Base-by-base conservation (phyloP, 257 asterid species). In the Plantago ovata region DNA sequence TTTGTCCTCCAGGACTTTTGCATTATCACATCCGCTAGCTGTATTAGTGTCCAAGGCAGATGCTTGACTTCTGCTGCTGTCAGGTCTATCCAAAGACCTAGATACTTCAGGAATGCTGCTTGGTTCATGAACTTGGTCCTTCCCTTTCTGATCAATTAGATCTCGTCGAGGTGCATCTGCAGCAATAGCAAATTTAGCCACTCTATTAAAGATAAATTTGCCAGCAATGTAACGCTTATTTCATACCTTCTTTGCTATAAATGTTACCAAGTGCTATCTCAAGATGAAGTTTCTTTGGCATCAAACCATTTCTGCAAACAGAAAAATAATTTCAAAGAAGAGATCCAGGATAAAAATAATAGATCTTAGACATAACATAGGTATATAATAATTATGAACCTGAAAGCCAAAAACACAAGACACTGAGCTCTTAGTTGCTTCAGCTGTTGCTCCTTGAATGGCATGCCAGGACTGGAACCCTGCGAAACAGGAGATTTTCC, bases 391-490 rank as follows among this genome's bases (percentile, higher is more conserved):
- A 47, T 2, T 24, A 32, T 61, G 23, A 58, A 92, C 99, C 99
- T 86, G 74, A 93, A 86, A 64, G 99, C 89, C 76, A 93, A 77
- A 77, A 93, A 93, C 65, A 93, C 99, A 69, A 93, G 99, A 62
- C 99, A 93, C 76, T 93, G 99, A 13, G 99, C 99, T 71, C 99
- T 81, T 72, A 93, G 97, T 80, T 93, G 97, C 62, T 89, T 93
- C 72, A 93, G 76, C 55, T 93, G 99, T 42, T 93, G 99, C 50
- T 93, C 99, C 66, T 84, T 89, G 63, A 93, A 93, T 24, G 94
- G 97, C 73, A 80, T 65, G 69, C 80, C 75, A 62, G 86, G 64
- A 66, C 64, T 67, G 44, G 90, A 62, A 65, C 79, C 69, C 81
- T 79, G 96, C 60, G 81, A 44, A 63, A 71, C 72, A 65, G 87